These are phyloP conservation scores for Claviceps fusiformis DNA, from an alignment of 2,329 filamentous ascomycete species.

Conservation along the genomic window DNA sequence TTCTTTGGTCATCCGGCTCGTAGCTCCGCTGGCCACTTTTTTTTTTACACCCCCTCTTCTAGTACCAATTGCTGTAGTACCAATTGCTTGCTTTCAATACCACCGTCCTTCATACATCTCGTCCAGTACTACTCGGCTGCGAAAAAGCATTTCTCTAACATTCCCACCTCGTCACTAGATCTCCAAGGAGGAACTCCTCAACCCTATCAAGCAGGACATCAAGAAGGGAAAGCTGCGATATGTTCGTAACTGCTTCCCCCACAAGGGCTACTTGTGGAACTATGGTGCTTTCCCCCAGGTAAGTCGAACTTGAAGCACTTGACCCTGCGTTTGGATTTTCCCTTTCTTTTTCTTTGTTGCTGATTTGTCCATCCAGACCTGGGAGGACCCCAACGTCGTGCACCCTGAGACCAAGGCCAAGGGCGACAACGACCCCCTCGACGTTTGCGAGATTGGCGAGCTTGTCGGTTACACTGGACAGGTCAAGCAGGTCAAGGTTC, in stretches of 20 bases:
- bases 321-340: background rate
- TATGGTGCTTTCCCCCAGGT: conserved; percentile 99
- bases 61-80: background rate
- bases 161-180: conserved; percentile 45
- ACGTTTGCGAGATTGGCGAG: conserved; percentile 99
- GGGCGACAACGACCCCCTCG: conserved; percentile 97
- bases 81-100: background rate
- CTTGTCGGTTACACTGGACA: conserved; percentile 91
- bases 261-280: conserved; percentile 99
- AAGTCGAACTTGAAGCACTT: conserved; percentile 19
- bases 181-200: conserved; percentile 95
- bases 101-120: background rate
- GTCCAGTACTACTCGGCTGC: background rate
- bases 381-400: conserved; percentile 92
- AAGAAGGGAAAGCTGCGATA: conserved; percentile 99
- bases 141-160: conserved; percentile 11
- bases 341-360: background rate
- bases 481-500: conserved; percentile 99
- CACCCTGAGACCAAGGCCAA: conserved; percentile 99
- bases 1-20: background rate
- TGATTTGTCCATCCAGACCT: conserved; percentile 50
- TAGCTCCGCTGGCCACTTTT: background rate
- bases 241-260: conserved; percentile 99
- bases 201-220: conserved; percentile 98
- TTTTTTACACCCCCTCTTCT: background rate